phyloP scores from a whole-genome alignment of 1,284 basidiomycete genomes.

The Heterobasidion occidentale region DNA sequence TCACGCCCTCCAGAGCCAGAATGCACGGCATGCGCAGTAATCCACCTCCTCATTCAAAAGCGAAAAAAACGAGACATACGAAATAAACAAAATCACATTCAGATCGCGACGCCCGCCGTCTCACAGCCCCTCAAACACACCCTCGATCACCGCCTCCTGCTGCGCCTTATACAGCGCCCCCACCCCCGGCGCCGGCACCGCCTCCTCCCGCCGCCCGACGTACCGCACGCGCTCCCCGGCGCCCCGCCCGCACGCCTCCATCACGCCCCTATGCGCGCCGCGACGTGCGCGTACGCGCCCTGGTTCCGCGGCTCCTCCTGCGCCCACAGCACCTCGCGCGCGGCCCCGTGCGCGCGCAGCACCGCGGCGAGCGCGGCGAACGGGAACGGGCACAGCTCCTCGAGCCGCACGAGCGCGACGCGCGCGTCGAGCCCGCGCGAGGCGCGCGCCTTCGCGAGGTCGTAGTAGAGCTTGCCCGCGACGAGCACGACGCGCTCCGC shows the following conservation, averaged over 20 bases:
- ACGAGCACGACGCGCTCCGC: slow-evolving; percentile 51
- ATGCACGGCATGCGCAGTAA: too few relatives aligned
- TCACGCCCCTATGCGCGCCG: slow-evolving; percentile 45
- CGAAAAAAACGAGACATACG: too few relatives aligned
- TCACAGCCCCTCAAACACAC: slow-evolving; percentile 45
- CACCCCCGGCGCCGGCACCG: slow-evolving; percentile 74
- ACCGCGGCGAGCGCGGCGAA: slow-evolving; percentile 43
- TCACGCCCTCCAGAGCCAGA: too few relatives aligned
- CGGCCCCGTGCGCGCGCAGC: slow-evolving; percentile 38
- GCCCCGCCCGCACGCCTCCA: slow-evolving; percentile 27
- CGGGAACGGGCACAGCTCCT: slow-evolving; percentile 85
- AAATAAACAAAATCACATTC: too few relatives aligned
- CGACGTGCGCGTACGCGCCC: slow-evolving; percentile 69
- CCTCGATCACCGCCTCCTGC: slow-evolving; percentile 50
- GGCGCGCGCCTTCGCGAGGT: slow-evolving; percentile 64
- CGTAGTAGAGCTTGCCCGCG: slow-evolving; percentile 84
- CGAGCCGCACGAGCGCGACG: slow-evolving; percentile 69
- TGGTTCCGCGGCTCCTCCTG: slow-evolving; percentile 89
- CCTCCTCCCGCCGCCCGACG: slow-evolving; percentile 61
- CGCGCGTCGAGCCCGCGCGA: slow-evolving; percentile 36
- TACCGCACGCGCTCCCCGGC: slow-evolving; percentile 33
- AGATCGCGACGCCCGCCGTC: too few relatives aligned
- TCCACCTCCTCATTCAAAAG: too few relatives aligned
- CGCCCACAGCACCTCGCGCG: slow-evolving; percentile 54
- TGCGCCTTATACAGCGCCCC: slow-evolving; percentile 62